Evolutionary conservation across 208 protist species (phyloP), one percentile per base, ranked within the genome.

Genomic region (Tritrichomonas musculus): DNA sequence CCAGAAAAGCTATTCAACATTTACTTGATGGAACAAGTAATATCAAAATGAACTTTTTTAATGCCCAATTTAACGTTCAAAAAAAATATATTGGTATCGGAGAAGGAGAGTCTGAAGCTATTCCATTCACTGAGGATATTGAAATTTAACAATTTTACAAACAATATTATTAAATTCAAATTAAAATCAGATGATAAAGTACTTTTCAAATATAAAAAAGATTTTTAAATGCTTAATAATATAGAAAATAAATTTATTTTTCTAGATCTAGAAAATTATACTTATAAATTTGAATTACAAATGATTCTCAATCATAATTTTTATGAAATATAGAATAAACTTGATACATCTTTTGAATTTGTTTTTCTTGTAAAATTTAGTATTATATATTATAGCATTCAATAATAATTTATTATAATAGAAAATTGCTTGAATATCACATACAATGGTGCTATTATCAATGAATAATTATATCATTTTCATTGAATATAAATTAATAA

Each of bases 21-120:
- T 36, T 88, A 0, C 9, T 53, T 39, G 9, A 33, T 57, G 47
- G 44, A 36, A 44, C 77, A 57, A n/a, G 8, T 17, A 88, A 88
- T 88, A 57, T 88, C 27, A 25, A 57, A 1, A 88, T 88, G 9
- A 88, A 88, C 77, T 88, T 88, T 27, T 88, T 88, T 27, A 53
- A 36, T 55, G 33, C 77, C 0, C 77, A 88, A 57, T 88, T 57
- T 11, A 44, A 57, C 5, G 36, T 88, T 33, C 47, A 88, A 39
- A 33, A 33, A 57, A 57, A 57, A 57, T 88, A 88, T 57, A 88
- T 88, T 57, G 77, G 77, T 33, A 49, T 4, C 17, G 77, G 77
- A n/a, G 77, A 88, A 57, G 47, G 41, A n/a, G 13, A 53, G 30
- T n/a, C n/a, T n/a, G 73, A 60, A 17, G 11, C 53, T 60, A 60